Percentiles rank a stretch among this genome's conserved stretches.
phyloP scores from a whole-genome alignment of 768 basidiomycete genomes.

The Fibroporia radiculosa region DNA sequence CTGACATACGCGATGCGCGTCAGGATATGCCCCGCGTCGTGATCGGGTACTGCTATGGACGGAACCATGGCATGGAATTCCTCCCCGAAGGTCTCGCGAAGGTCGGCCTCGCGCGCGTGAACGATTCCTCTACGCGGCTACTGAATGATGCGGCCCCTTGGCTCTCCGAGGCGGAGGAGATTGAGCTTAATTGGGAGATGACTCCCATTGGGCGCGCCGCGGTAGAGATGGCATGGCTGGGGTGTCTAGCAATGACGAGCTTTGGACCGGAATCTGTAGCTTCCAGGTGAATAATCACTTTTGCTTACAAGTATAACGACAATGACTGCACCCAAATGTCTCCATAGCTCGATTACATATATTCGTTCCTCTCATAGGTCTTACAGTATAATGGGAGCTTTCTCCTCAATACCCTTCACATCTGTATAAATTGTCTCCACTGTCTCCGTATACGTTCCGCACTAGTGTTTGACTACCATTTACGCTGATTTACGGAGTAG shows the following conservation, averaged over 20 bases:
- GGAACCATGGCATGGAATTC: slow-evolving; percentile 68
- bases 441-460: neutral
- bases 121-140: slow-evolving; percentile 5
- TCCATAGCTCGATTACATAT: neutral
- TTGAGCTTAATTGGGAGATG: slow-evolving; percentile 34
- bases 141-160: slow-evolving; percentile 2
- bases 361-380: neutral
- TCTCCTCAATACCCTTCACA: neutral
- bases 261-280: slow-evolving; percentile 21
- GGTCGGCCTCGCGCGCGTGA: slow-evolving; percentile 52
- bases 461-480: too few relatives aligned
- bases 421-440: neutral
- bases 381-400: neutral
- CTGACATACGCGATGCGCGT: slow-evolving; percentile 28
- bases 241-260: slow-evolving; percentile 42
- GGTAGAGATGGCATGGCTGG: slow-evolving; percentile 49
- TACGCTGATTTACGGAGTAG: too few relatives aligned
- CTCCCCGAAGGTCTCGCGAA: slow-evolving; percentile 70
- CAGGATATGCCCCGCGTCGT: slow-evolving; percentile 19
- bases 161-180: slow-evolving; percentile 29
- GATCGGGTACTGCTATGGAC: slow-evolving; percentile 54
- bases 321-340: neutral
- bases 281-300: neutral
- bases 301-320: neutral
- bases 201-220: slow-evolving; percentile 42